phyloP scores from a whole-genome alignment of 2,329 filamentous ascomycete species.

The Cercospora sp. region DNA sequence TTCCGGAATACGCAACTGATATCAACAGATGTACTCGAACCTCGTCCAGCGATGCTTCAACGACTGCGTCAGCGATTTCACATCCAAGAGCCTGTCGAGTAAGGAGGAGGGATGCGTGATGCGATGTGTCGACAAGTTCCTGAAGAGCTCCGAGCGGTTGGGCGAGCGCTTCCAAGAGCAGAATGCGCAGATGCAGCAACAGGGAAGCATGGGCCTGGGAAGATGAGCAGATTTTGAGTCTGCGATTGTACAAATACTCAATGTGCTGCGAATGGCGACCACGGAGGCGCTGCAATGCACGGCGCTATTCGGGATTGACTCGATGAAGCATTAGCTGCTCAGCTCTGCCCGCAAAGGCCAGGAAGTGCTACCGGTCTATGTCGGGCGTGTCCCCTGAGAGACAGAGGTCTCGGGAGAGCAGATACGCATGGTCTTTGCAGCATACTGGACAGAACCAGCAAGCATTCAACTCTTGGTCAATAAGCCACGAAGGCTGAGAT shows the following conservation, averaged over 20 bases:
- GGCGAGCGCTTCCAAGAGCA: conserved; percentile 85
- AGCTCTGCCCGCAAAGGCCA: conserved; percentile 12
- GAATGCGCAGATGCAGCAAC: conserved; percentile 67
- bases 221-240: conserved; percentile 20
- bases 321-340: conserved; percentile 9
- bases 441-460: not conserved
- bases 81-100: conserved; percentile 85
- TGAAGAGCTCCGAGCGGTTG: conserved; percentile 86
- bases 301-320: conserved; percentile 17
- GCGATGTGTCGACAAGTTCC: conserved; percentile 93
- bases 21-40: conserved; percentile 65
- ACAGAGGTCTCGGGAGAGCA: not conserved
- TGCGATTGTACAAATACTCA: conserved; percentile 18
- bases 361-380: not conserved
- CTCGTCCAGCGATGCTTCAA: conserved; percentile 89
- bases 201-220: conserved; percentile 46
- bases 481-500: conserved; percentile 82
- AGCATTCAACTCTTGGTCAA: conserved; percentile 29
- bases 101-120: conserved; percentile 90
- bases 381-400: not conserved
- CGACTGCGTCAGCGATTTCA: conserved; percentile 97
- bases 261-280: conserved; percentile 5
- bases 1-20: not conserved
- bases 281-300: conserved; percentile 21
- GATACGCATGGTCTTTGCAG: not conserved